Base-by-base conservation (phyloP, 345 rosid genomes). In the Populus euphratica region DNA sequence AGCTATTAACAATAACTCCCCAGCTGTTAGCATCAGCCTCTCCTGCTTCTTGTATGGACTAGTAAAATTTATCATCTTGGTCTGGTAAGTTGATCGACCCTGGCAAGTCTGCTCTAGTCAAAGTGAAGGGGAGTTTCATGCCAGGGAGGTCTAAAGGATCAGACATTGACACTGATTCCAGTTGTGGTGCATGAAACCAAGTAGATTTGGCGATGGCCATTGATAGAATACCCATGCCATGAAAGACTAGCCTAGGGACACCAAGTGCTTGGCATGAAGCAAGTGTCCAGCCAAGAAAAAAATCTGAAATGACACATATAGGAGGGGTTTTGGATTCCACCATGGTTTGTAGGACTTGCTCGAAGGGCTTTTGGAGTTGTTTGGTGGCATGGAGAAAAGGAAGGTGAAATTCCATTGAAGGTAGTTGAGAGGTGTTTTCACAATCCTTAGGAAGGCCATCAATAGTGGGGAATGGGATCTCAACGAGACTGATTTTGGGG, bases 241-340 rank as follows among this genome's bases (percentile, higher is more conserved):
- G 74, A 21, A 74, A 68, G 13, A 74, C 85, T 31, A 78, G 9
- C 25, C 85, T 50, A 10, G 79, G 85, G 5, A 82, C 44, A 21
- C 76, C 81, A 1, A 75, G 5, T 4, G 47, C 39, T 9, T 66
- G 23, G 20, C 85, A 82, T 2, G 61, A 35, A 1, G 74, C 44
- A 49, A 78, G 81, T 6, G 81, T 82, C 85, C 85, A 82, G 4
- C 76, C 81, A 21, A 75, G 69, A 68, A 82, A 82, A 76, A 78
- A 78, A 68, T 82, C 79, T 10, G 81, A 78, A 56, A 82, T 70
- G 7, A 82, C 85, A 35, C 79, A 54, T 1, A 75, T 0, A 0
- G 85, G 82, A 12, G 81, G 79, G 21, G 14, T 29, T 20, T 69
- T 61, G n/a, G 74, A 66, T 14, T 62, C 43, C 6, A 68, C 7